Evolutionary conservation across 1,139 yeast genomes (phyloP), one percentile per base, ranked within the genome.

Genomic region (Zygosaccharomyces sapae): DNA sequence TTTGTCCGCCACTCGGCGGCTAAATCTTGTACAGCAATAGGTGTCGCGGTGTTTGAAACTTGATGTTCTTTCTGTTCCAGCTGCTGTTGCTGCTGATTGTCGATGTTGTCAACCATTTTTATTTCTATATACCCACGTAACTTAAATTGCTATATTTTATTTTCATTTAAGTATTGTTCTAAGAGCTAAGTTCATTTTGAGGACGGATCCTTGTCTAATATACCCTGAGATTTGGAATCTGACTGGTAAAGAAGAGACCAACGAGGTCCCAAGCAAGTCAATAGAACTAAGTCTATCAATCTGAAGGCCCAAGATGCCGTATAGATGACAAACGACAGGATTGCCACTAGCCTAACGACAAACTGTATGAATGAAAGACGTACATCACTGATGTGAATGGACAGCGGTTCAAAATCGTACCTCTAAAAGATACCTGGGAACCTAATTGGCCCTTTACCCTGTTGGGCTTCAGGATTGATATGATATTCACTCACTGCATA

Each of bases 341-440:
- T 84, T 2, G 96, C 90, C 6, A 86, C 84, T 43, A 90, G 68
- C 51, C 89, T 77, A 10, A 89, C 80, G 9, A 89, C 70, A 66
- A 94, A 92, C 58, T 82, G 87, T 34, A 80, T 64, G 62, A 92
- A 90, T 1, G 94, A 77, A 44, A 90, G 71, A 52, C 97, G 74
- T 47, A 71, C 73, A 62, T 90, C 97, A 25, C 74, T 73, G 33
- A 89, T 76, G 3, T 77, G 69, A 57, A 92, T 74, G 46, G 83
- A 77, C 38, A 92, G 79, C 3, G 97, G 94, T 59, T 92, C 97
- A 64, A 92, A 88, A 55, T 87, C 90, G 65, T 90, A 92, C 47
- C 77, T 78, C 71, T 92, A 79, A 61, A 76, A 86, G 33, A 92
- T 81, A 0, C 97, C 97, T 1, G 97, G 96, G 2, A 75, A 63